These are phyloP conservation scores for Seiridium cupressi DNA, from an alignment of 2,329 filamentous ascomycete species.

Conservation along the genomic window DNA sequence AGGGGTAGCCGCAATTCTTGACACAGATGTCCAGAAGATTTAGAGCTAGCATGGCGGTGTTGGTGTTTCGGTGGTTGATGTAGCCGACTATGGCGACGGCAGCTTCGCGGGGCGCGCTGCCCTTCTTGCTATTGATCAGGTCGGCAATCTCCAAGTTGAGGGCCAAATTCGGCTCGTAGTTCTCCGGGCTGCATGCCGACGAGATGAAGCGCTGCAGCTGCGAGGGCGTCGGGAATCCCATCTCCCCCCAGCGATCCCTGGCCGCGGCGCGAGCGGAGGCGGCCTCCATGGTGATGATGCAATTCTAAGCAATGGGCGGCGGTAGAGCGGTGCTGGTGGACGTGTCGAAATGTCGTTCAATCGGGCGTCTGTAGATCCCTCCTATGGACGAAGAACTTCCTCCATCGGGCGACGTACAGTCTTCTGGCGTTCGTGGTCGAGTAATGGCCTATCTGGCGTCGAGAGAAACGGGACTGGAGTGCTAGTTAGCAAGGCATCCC, in stretches of 20 bases:
- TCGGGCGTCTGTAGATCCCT: not conserved
- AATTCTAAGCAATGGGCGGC: not conserved
- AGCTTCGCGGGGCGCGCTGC: slow-evolving; percentile 90
- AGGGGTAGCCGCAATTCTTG: slow-evolving; percentile 99
- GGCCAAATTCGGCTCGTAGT: slow-evolving; percentile 96
- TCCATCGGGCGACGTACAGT: not conserved
- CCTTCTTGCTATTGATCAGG: slow-evolving; percentile 96
- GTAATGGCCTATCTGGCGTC: not conserved
- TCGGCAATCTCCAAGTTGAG: slow-evolving; percentile 96
- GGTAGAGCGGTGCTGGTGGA: not conserved
- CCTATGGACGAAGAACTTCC: not conserved
- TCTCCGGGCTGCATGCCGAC: slow-evolving; percentile 93
- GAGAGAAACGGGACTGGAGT: not conserved
- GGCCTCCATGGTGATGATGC: slow-evolving; percentile 71
- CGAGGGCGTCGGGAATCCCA: slow-evolving; percentile 74
- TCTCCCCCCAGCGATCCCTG: slow-evolving; percentile 87
- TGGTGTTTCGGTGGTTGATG: slow-evolving; percentile 95
- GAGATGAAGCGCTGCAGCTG: slow-evolving; percentile 94
- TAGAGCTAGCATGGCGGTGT: slow-evolving; percentile 86
- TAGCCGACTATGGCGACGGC: slow-evolving; percentile 90
- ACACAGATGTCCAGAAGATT: slow-evolving; percentile 96
- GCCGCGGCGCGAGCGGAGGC: slow-evolving; percentile 93
- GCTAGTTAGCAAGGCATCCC: not conserved
- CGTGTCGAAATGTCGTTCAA: not conserved
- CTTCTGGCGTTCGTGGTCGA: not conserved